Evolutionary conservation across 1,284 basidiomycete species (phyloP).

Genomic region (Irpex sp.): DNA sequence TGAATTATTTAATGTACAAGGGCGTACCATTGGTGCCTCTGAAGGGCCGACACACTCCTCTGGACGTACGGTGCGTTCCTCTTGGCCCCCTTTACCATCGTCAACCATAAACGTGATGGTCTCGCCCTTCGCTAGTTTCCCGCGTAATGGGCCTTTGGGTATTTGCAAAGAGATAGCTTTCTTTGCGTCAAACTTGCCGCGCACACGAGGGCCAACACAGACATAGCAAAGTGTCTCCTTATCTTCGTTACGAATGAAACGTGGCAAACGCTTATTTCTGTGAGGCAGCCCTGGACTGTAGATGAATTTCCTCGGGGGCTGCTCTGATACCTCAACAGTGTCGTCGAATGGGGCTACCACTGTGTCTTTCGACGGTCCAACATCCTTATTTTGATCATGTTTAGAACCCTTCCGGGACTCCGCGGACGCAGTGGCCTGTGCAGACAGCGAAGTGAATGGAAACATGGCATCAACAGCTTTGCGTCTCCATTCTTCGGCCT

Average conservation of each 20-base stretch:
- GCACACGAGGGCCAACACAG: conserved; percentile 69
- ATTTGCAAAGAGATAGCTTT: conserved; percentile 71
- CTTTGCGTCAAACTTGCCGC: conserved; percentile 83
- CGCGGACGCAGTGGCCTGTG: conserved; percentile 27
- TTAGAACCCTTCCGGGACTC: neutral
- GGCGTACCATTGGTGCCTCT: conserved; percentile 44
- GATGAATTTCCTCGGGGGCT: neutral
- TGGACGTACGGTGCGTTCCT: conserved; percentile 48
- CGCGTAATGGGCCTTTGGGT: conserved; percentile 48
- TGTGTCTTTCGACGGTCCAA: neutral
- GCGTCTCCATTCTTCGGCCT: conserved; percentile 50
- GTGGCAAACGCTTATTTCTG: conserved; percentile 21
- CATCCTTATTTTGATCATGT: neutral
- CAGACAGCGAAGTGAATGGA: conserved; percentile 19
- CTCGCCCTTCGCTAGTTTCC: conserved; percentile 49
- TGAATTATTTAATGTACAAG: neutral
- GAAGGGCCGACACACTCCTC: conserved; percentile 56
- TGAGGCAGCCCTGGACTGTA: neutral
- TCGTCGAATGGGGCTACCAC: neutral
- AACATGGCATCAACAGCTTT: conserved; percentile 56
- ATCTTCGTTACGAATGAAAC: neutral
- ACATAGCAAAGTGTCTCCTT: conserved; percentile 59
- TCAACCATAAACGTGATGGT: conserved; percentile 50
- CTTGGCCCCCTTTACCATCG: conserved; percentile 34
- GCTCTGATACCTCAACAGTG: neutral